Conservation (phyloP, 2,329 filamentous ascomycete genomes). For the Sporothrix globosa region DNA sequence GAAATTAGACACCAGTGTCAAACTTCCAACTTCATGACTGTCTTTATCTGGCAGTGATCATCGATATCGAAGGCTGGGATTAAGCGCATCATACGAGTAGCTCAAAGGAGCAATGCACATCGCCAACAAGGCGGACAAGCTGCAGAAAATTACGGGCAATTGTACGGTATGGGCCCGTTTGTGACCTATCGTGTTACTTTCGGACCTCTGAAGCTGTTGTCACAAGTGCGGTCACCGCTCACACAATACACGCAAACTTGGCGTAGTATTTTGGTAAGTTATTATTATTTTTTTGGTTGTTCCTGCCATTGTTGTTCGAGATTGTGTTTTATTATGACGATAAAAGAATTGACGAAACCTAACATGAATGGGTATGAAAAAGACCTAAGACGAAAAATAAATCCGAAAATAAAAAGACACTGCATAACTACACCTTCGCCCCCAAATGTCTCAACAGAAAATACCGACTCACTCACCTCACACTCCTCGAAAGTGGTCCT, state of each 20-base stretch:
- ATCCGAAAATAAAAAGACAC: neutral
- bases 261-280: neutral
- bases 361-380: conserved; percentile 16
- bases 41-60: neutral
- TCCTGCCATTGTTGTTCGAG: neutral
- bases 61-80: neutral
- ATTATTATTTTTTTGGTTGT: too few species aligned
- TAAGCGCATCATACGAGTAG: neutral
- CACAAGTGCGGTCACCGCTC: neutral
- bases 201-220: neutral
- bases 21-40: neutral
- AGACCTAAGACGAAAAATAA: neutral
- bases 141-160: neutral
- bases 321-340: neutral
- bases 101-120: neutral
- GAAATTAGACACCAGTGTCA: neutral
- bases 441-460: neutral
- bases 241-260: neutral
- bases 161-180: neutral
- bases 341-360: neutral
- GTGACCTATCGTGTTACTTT: neutral
- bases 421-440: neutral
- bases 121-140: neutral
- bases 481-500: neutral
- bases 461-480: too few species aligned